These are phyloP conservation scores for Claviceps monticola DNA, from an alignment of 2,329 filamentous ascomycete species.

Conservation along the genomic window DNA sequence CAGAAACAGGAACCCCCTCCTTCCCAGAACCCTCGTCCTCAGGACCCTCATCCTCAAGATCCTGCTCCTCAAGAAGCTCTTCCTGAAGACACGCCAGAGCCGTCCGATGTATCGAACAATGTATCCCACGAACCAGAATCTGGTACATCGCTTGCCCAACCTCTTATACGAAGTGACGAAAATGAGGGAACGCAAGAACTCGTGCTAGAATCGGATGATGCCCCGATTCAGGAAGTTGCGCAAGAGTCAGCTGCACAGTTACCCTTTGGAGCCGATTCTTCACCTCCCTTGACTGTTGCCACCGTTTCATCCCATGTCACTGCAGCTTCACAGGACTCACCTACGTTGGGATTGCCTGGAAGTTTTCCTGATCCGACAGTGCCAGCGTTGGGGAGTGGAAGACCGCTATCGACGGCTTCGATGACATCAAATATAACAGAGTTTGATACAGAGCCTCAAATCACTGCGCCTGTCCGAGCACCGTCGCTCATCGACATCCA, in stretches of 20 bases:
- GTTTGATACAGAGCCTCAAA: conserved; percentile 61
- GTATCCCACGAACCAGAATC: not conserved
- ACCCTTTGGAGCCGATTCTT: not conserved
- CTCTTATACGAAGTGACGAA: not conserved
- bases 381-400: conserved; percentile 28
- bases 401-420: conserved; percentile 46
- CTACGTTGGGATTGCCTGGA: conserved; percentile 52
- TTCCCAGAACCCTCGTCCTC: too few species aligned
- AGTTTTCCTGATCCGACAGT: conserved; percentile 36
- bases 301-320: not conserved
- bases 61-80: not conserved
- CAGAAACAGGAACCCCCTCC: too few species aligned
- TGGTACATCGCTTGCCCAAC: not conserved
- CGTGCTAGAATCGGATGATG: not conserved
- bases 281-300: conserved; percentile 2
- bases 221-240: not conserved
- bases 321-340: conserved; percentile 37
- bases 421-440: conserved; percentile 49
- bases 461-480: conserved; percentile 32
- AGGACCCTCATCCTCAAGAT: too few species aligned
- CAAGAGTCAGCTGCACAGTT: not conserved
- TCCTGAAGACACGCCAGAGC: not conserved
- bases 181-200: not conserved
- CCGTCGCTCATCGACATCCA: conserved; percentile 13
- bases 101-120: not conserved